Evolutionary conservation across 2,329 filamentous ascomycete genomes (phyloP), one percentile per base, ranked within the genome.

Genomic region (Fonsecaea pugnacius): DNA sequence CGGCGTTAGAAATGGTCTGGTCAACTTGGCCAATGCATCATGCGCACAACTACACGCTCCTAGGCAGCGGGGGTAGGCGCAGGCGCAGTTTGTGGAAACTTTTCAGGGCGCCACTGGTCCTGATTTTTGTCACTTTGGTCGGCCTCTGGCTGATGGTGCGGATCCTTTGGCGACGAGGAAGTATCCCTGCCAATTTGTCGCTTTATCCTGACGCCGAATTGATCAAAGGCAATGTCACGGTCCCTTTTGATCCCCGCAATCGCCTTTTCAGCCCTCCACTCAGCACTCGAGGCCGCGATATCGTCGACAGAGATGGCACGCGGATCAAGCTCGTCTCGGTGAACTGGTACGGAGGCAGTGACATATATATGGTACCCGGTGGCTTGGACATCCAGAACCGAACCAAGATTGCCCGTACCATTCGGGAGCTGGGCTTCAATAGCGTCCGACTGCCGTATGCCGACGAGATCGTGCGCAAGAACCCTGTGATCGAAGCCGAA

Each of bases 321-420:
- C 82, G 86, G 33, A 85, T 87, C 75, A 88, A 87, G 77, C 79
- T 91, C 7, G 77, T 84, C 18, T 87, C 85, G 21, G 79, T 89
- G 72, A 90, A 90, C 76, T 90, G 88, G 88, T 90, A 90, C 73
- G 88, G 88, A 36, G 87, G 84, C 2, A 89, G 86, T 72, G 88
- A 90, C 71, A 83, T 88, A 76, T 79, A 85, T 60, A 89, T 87
- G 70, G 82, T 90, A 10, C 82, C 85, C 0, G 85, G 86, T 38
- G 88, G 87, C 0, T 79, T 90, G 43, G 86, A 90, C 67, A 77
- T 87, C 24, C 82, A 83, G 71, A 86, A 90, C 75, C 85, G 88
- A 40, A 78, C 78, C 62, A 79, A 80, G 21, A 89, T 90, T 67
- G 86, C 87, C 3, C 72, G 76, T 66, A 84, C 84, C 16, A 88